Evolutionary conservation across 2,329 filamentous ascomycete species (phyloP).

Genomic region (Cladosporium cucumerinum): DNA sequence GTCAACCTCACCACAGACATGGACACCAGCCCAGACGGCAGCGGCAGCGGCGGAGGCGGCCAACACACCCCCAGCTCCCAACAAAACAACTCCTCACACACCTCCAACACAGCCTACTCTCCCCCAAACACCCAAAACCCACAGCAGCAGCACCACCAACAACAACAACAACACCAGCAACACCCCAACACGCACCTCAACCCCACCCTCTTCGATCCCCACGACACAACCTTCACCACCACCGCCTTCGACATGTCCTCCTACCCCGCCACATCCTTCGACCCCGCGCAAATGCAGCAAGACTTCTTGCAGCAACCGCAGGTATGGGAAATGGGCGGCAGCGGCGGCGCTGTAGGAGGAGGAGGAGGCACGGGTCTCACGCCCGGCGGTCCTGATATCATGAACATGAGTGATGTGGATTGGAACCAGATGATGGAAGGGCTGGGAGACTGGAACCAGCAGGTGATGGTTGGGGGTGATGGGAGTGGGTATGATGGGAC

Average conservation of each 20-base stretch:
- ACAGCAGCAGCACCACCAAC: constrained; percentile 14
- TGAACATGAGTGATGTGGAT: constrained; percentile 32
- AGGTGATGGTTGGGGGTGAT: neutral
- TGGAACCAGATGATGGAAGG: constrained; percentile 31
- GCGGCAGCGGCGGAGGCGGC: constrained; percentile 21
- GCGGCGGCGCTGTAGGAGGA: neutral
- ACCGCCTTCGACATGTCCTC: constrained; percentile 24
- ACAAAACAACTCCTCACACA: constrained; percentile 27
- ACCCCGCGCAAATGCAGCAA: constrained; percentile 16
- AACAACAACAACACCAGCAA: neutral
- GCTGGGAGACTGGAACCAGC: constrained; percentile 18
- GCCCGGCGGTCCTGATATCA: constrained; percentile 23
- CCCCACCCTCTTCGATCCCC: constrained; percentile 19
- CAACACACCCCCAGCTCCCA: constrained; percentile 28
- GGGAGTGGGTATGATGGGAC: neutral
- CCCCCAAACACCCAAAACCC: constrained; percentile 22
- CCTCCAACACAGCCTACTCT: constrained; percentile 29
- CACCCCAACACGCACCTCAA: constrained; percentile 6
- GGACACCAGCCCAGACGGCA: constrained; percentile 32
- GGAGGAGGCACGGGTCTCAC: constrained; percentile 20
- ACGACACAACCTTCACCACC: constrained; percentile 18
- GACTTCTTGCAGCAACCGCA: constrained; percentile 2
- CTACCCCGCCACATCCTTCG: constrained; percentile 16
- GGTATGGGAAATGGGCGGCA: constrained; percentile 22
- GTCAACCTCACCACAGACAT: constrained; percentile 24